Percentiles rank a stretch among this genome's conserved stretches.
Conservation (phyloP, 2,329 filamentous ascomycete species). For the Sclerotinia glacialis region DNA sequence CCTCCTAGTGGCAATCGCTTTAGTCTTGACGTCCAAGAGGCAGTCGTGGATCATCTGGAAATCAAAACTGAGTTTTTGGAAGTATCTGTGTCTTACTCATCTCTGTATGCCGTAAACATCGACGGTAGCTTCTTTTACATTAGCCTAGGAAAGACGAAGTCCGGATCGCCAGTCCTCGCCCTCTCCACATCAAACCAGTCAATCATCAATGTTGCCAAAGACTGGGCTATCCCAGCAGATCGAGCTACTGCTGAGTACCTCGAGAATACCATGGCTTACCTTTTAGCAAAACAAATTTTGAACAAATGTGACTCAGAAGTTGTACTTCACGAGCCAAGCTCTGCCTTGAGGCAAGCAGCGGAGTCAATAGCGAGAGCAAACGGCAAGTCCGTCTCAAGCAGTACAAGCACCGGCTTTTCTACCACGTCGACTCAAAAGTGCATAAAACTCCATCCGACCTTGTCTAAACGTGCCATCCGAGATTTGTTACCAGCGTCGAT, state of each 20-base stretch:
- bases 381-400: neutral
- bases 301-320: neutral
- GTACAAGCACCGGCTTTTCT: neutral
- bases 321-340: constrained; percentile 8
- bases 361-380: neutral
- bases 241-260: neutral
- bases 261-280: neutral
- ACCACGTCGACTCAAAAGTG: neutral
- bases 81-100: constrained; percentile 3
- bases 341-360: constrained; percentile 6
- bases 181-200: constrained; percentile 6
- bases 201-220: neutral
- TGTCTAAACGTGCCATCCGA: constrained; percentile 21
- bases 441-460: neutral
- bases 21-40: neutral
- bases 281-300: constrained; percentile 13
- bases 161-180: constrained; percentile 5
- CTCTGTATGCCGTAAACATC: neutral
- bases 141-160: neutral
- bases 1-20: neutral
- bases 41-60: neutral
- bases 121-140: constrained; percentile 4
- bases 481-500: neutral
- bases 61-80: constrained; percentile 9
- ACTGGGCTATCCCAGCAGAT: neutral